phyloP scores from a whole-genome alignment of 2,329 filamentous ascomycete genomes.

The Aspergillus neotritici region DNA sequence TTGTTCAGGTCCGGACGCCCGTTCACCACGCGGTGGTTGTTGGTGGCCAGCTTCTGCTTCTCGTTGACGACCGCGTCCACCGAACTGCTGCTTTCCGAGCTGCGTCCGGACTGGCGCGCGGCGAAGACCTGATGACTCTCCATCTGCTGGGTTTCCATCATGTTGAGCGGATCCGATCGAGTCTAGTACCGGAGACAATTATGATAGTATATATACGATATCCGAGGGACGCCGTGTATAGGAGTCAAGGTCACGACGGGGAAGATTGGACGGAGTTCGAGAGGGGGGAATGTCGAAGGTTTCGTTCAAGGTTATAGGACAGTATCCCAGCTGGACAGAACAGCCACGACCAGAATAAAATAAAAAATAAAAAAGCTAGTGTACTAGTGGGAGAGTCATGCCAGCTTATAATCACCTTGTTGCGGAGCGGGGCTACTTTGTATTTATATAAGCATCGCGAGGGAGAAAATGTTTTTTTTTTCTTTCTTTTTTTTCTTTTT shows the following conservation, averaged over 20 bases:
- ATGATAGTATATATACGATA: neutral
- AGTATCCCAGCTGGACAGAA: too few relatives aligned
- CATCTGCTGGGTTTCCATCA: conserved; percentile 15
- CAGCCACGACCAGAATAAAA: neutral
- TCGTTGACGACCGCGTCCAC: conserved; percentile 20
- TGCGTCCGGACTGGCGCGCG: conserved; percentile 20
- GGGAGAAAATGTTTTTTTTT: conserved; percentile 8
- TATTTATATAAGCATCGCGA: conserved; percentile 16
- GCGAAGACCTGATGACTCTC: conserved; percentile 17
- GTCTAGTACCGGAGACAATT: neutral
- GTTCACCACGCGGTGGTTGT: conserved; percentile 2
- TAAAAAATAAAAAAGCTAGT: conserved; percentile 1
- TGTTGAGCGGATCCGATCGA: conserved; percentile 4
- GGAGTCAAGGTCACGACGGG: neutral
- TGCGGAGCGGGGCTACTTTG: conserved; percentile 10
- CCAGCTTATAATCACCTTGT: conserved; percentile 4
- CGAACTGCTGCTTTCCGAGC: conserved; percentile 23
- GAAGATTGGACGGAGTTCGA: neutral
- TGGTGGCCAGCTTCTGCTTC: conserved; percentile 18
- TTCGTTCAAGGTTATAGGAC: too few relatives aligned
- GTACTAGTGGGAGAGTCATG: conserved; percentile 6
- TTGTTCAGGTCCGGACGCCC: conserved; percentile 33
- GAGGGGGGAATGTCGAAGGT: neutral
- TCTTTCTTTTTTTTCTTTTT: neutral
- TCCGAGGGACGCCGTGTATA: neutral